Percentiles rank a stretch among this genome's conserved stretches.
Conservation (phyloP, 352 stramenopile species). For the Globisporangium ultimum region DNA sequence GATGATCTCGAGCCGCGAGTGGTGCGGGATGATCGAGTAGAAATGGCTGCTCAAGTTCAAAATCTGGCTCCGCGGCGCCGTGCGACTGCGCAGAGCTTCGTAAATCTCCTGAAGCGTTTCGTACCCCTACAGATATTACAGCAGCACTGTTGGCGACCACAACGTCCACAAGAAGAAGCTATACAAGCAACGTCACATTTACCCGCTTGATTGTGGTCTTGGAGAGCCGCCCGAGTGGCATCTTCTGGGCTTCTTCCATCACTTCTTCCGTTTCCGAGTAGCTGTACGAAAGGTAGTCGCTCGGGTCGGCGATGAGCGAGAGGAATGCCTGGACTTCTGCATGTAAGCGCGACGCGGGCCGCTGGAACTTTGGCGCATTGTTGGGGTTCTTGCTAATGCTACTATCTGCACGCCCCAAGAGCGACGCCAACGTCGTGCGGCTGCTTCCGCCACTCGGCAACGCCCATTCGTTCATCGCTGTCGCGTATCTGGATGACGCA, state of each 20-base stretch:
- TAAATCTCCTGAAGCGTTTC: conserved; percentile 61
- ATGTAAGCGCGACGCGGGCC: conserved; percentile 39
- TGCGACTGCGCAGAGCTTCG: conserved; percentile 40
- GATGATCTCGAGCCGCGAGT: conserved; percentile 44
- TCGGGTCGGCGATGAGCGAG: conserved; percentile 22
- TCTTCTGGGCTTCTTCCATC: conserved; percentile 38
- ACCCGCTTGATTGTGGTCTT: conserved; percentile 61
- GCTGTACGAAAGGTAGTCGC: conserved; percentile 27
- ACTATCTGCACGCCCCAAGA: background rate
- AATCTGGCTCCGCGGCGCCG: conserved; percentile 32
- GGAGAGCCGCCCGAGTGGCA: conserved; percentile 47
- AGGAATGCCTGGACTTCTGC: conserved; percentile 44
- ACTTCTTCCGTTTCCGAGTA: conserved; percentile 38
- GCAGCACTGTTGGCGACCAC: background rate
- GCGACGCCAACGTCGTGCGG: background rate
- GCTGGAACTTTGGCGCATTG: conserved; percentile 4
- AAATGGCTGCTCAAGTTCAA: conserved; percentile 59
- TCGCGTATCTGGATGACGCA: conserved; percentile 1
- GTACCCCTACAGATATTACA: conserved; percentile 32
- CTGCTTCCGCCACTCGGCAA: background rate
- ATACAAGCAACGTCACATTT: conserved; percentile 4
- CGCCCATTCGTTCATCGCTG: conserved; percentile 10
- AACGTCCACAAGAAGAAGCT: background rate
- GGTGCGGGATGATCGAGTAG: conserved; percentile 64
- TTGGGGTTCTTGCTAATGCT: background rate